These are phyloP conservation scores for Neurospora sp. DNA, from an alignment of 495 filamentous ascomycete genomes.

Conservation along the genomic window DNA sequence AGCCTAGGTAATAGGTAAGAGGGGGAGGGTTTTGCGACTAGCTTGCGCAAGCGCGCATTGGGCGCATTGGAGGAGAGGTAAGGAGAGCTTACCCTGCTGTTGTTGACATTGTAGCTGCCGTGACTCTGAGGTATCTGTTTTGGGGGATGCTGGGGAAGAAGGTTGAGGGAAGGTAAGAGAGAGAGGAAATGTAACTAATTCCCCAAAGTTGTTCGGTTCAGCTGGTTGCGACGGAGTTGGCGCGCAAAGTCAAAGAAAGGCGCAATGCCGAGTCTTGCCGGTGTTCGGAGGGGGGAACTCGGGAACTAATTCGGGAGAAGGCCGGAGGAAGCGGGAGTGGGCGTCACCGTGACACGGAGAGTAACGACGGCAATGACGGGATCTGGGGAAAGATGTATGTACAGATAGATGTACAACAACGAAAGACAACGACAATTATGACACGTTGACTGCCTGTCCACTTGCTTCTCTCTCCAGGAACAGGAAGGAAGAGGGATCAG, in stretches of 20 bases:
- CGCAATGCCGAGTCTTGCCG: slow-evolving; percentile 5
- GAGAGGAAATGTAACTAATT: background rate
- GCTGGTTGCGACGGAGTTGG: background rate
- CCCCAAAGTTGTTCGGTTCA: background rate
- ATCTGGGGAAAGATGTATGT: background rate
- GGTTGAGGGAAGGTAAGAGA: background rate
- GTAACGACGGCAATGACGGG: background rate
- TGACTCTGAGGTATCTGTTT: background rate
- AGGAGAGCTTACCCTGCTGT: slow-evolving; percentile 31
- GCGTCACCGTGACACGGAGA: background rate
- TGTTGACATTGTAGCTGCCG: slow-evolving; percentile 29
- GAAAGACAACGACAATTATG: background rate
- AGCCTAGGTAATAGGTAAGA: slow-evolving; percentile 5
- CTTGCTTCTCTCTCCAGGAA: background rate
- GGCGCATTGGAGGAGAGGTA: background rate
- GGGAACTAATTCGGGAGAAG: background rate
- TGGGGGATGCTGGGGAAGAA: background rate
- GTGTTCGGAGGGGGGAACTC: background rate
- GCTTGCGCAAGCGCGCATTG: background rate
- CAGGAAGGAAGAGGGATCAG: background rate
- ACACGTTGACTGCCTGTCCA: background rate
- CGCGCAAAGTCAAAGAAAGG: slow-evolving; percentile 1
- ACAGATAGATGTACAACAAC: background rate
- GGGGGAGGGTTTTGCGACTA: background rate
- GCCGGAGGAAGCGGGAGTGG: background rate